These are phyloP conservation scores for Didymella lethalis DNA, from an alignment of 2,329 filamentous ascomycete genomes.

Conservation along the genomic window DNA sequence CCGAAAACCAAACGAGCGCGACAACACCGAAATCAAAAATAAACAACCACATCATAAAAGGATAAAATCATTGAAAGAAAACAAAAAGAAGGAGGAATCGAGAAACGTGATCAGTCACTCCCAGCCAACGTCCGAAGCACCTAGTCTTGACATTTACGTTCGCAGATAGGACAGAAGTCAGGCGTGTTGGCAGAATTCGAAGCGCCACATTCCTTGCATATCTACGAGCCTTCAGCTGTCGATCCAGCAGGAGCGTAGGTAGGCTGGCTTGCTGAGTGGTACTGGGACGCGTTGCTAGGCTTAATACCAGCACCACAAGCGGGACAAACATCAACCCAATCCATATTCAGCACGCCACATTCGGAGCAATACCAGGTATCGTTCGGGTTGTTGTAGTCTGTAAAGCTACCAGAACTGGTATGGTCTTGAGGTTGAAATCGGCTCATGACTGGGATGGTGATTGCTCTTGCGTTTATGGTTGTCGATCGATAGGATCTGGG, in stretches of 20 bases:
- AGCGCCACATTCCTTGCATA: neutral
- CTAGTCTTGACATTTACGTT: neutral
- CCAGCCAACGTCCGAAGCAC: too few relatives aligned
- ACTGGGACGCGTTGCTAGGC: neutral
- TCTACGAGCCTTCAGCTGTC: neutral
- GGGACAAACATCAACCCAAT: constrained; percentile 3
- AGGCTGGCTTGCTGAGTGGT: neutral
- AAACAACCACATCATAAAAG: neutral
- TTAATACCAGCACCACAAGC: neutral
- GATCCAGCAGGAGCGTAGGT: neutral
- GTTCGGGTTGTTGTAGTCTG: neutral
- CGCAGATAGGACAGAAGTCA: constrained; percentile 1
- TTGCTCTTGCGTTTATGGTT: too few relatives aligned
- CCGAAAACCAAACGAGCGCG: neutral
- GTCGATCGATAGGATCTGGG: too few relatives aligned
- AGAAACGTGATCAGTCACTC: too few relatives aligned
- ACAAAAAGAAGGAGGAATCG: too few relatives aligned
- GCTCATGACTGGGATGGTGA: too few relatives aligned
- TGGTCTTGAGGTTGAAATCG: too few relatives aligned
- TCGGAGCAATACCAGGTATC: constrained; percentile 19
- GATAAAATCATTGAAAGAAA: neutral
- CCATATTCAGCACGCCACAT: constrained; percentile 4
- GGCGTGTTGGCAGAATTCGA: neutral
- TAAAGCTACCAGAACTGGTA: too few relatives aligned
- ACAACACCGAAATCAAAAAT: too few relatives aligned